phyloP scores from a whole-genome alignment of 805 yeast genomes.

The Saturnispora serradocipensis region DNA sequence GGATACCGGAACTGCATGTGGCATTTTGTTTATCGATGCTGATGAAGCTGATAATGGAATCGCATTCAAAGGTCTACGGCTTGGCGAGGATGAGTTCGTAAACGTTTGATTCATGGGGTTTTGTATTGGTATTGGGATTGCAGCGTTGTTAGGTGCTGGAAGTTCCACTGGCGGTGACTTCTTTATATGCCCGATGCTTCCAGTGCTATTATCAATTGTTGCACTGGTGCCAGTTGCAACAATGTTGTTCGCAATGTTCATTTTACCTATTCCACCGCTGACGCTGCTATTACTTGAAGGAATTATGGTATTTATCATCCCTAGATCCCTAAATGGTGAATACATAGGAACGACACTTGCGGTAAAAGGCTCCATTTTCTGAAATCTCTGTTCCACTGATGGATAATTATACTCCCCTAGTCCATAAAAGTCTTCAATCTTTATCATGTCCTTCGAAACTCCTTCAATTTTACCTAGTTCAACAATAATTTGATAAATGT shows the following conservation, averaged over 20 bases:
- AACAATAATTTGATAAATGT: conserved; percentile 66
- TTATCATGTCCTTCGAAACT: conserved; percentile 24
- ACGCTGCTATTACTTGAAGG: not conserved
- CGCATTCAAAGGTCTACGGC: not conserved
- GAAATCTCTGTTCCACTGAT: conserved; percentile 19
- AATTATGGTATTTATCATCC: not conserved
- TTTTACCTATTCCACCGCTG: not conserved
- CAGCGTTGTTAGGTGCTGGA: not conserved
- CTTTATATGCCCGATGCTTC: not conserved
- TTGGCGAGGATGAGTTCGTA: conserved; percentile 12
- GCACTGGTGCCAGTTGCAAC: not conserved
- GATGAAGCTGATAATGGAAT: conserved; percentile 12
- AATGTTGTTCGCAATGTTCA: not conserved
- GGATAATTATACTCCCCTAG: conserved; percentile 25
- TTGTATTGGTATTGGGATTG: not conserved
- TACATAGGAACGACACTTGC: conserved; percentile 24
- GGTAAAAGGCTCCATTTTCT: conserved; percentile 23
- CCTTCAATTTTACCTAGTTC: conserved; percentile 46
- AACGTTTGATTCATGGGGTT: not conserved
- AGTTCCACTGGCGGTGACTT: not conserved
- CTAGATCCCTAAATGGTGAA: conserved; percentile 26
- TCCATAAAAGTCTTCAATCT: conserved; percentile 32
- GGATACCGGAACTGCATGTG: not conserved
- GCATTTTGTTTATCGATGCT: conserved; percentile 6
- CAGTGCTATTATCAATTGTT: not conserved